Conservation (phyloP, 768 basidiomycete genomes). For the Russula lepida region DNA sequence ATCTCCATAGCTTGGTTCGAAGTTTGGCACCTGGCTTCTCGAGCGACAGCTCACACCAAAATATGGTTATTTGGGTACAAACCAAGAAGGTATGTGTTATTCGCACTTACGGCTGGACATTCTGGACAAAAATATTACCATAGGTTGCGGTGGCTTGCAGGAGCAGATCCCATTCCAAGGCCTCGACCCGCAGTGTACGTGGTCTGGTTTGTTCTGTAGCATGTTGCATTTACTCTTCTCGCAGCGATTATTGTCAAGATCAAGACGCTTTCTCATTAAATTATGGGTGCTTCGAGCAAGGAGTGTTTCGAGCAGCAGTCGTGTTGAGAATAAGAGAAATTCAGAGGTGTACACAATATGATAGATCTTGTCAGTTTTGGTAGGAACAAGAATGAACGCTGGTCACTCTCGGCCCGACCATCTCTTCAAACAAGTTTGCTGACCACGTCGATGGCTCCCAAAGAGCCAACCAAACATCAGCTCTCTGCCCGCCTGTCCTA, state of each 20-base stretch:
- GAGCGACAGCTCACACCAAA: slow-evolving; percentile 74
- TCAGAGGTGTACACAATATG: not conserved
- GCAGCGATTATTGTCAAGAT: slow-evolving; percentile 42
- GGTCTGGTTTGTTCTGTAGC: not conserved
- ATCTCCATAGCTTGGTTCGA: slow-evolving; percentile 53
- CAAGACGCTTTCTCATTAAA: slow-evolving; percentile 32
- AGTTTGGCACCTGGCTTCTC: slow-evolving; percentile 79
- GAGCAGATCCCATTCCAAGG: slow-evolving; percentile 81
- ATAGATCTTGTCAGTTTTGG: not conserved
- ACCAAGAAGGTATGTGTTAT: slow-evolving; percentile 43
- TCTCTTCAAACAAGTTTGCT: not conserved
- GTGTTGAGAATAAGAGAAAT: not conserved
- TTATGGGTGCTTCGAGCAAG: not conserved
- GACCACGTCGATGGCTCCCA: slow-evolving; percentile 31
- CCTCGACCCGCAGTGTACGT: slow-evolving; percentile 69
- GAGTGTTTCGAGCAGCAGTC: not conserved
- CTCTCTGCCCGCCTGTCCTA: slow-evolving; percentile 65
- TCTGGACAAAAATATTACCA: not conserved
- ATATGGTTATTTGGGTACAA: slow-evolving; percentile 74
- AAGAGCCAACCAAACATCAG: slow-evolving; percentile 63
- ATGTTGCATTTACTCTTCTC: not conserved
- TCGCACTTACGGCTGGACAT: not conserved
- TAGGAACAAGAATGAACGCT: not conserved
- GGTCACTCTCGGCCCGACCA: not conserved
- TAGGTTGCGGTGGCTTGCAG: slow-evolving; percentile 63